Evolutionary conservation across 495 filamentous ascomycete species (phyloP), one percentile per base, ranked within the genome.

Genomic region (Xylaria bambusicola): DNA sequence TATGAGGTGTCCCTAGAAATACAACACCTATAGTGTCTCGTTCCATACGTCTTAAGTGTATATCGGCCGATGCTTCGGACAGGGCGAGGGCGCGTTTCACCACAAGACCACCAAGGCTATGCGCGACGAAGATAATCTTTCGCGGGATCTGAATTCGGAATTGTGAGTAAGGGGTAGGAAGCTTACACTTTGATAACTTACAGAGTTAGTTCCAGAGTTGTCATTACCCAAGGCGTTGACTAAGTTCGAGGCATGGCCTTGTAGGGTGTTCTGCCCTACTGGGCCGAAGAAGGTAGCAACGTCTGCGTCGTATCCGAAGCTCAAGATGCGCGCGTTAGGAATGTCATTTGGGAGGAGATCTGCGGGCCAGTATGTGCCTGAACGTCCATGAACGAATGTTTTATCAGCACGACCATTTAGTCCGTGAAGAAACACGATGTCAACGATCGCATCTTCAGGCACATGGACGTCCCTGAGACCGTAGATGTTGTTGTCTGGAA

Each of bases 1-100:
- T 58, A 56, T 81, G 77, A 5, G 76, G 76, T 24, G 75, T 76
- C 2, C 75, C 72, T 6, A 80, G 65, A 56, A 80, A 81, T 7
- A 67, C 54, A 33, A 81, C 68, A 7, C 69, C 74, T 9, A 60
- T 56, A n/a, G 71, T 73, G 13, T 13, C 69, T 10, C 60, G 36
- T 29, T 72, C 64, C 7, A 80, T 63, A 24, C 23, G 0, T 8
- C 44, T 59, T 27, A 63, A 56, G 2, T 44, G 4, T 24, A 27
- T 71, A 71, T 45, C 64, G 10, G 55, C 10, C 10, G 31, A 10
- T 6, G 5, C 10, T 5, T 33, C 10, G 10, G 6, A 33, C 5
- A 33, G 6, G 10, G 10, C 6, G 10, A 33, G 31, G 10, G 67
- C 67, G 65, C 67, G 57, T 47, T 80, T 61, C 54, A 69, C 74